Evolutionary conservation across 495 filamentous ascomycete genomes (phyloP).

Genomic region (Aspergillus homomorphus): DNA sequence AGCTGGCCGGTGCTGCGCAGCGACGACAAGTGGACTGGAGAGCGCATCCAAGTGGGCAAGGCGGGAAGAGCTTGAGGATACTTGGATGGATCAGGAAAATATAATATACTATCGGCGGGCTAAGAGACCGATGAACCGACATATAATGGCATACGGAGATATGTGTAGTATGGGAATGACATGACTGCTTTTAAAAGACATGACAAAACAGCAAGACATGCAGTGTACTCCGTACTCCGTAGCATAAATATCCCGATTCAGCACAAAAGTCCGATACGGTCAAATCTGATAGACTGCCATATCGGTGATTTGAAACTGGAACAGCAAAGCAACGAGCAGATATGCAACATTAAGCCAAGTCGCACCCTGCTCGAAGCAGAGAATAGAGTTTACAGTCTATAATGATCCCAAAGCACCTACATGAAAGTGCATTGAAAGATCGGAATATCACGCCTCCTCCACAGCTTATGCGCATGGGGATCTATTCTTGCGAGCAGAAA

Average conservation of each 20-base stretch:
- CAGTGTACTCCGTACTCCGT: too few relatives aligned
- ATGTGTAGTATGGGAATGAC: not conserved
- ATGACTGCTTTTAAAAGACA: not conserved
- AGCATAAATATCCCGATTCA: too few relatives aligned
- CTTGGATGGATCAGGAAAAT: slow-evolving; percentile 2
- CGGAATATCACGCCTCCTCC: slow-evolving; percentile 44
- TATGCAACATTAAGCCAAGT: too few relatives aligned
- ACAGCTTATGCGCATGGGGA: slow-evolving; percentile 49
- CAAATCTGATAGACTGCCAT: too few relatives aligned
- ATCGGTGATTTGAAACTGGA: too few relatives aligned
- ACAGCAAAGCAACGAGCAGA: too few relatives aligned
- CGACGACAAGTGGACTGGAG: slow-evolving; percentile 72
- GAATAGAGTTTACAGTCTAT: not conserved
- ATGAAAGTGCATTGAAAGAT: slow-evolving; percentile 16
- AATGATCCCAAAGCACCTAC: not conserved
- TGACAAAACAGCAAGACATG: not conserved
- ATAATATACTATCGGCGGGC: not conserved
- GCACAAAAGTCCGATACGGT: too few relatives aligned
- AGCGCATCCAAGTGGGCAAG: slow-evolving; percentile 78
- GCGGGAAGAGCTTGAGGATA: slow-evolving; percentile 61
- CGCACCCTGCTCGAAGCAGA: not conserved
- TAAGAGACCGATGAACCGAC: slow-evolving; percentile 1
- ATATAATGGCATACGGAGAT: slow-evolving; percentile 6
- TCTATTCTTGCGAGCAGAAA: slow-evolving; percentile 35
- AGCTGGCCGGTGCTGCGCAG: slow-evolving; percentile 90